Conservation (phyloP, 345 rosid species). For the Gynandropsis gynandra region DNA sequence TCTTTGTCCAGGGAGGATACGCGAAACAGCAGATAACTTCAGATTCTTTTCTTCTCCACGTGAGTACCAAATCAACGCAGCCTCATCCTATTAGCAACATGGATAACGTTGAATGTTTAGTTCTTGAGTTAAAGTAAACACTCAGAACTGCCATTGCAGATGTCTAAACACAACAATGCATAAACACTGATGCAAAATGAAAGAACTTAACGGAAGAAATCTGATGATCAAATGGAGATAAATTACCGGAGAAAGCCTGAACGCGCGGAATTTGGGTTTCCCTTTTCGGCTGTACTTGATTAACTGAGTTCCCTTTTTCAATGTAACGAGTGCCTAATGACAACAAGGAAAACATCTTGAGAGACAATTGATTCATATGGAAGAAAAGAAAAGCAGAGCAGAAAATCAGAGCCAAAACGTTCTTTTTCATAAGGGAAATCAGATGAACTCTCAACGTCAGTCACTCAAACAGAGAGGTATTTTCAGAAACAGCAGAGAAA, state of each 20-base stretch:
- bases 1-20: constrained; percentile 89
- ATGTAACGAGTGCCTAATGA: constrained; percentile 64
- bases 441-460: background rate
- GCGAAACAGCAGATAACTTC: constrained; percentile 54
- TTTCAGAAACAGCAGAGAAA: too few species aligned
- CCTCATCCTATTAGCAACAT: constrained; percentile 69
- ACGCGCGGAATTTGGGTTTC: constrained; percentile 83
- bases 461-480: background rate
- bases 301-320: constrained; percentile 82
- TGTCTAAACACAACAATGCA: background rate
- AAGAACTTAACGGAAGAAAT: background rate
- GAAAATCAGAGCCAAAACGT: background rate
- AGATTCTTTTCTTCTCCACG: constrained; percentile 65
- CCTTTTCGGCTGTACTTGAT: constrained; percentile 92
- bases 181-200: background rate
- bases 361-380: too few species aligned
- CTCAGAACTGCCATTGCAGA: background rate
- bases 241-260: constrained; percentile 65
- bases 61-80: constrained; percentile 71
- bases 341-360: background rate
- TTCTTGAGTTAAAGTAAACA: background rate
- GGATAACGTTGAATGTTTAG: background rate
- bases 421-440: constrained; percentile 1
- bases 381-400: too few species aligned
- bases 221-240: constrained; percentile 6